Percentiles rank a stretch among this genome's conserved stretches.
These are phyloP conservation scores for Claviceps citrina DNA, from an alignment of 2,329 filamentous ascomycete genomes.

Conservation along the genomic window DNA sequence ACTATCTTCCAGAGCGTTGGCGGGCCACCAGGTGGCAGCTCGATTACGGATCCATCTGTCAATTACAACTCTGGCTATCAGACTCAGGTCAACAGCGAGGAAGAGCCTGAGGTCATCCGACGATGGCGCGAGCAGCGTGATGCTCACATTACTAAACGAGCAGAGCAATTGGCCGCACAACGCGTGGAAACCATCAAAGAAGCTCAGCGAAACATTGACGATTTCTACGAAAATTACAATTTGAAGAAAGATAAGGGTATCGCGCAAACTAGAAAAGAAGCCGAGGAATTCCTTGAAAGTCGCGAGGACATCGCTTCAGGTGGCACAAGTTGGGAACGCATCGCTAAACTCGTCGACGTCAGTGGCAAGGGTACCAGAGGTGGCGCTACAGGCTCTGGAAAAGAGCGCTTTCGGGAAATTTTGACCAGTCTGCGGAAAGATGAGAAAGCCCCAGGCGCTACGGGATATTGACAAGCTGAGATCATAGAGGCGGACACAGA, in stretches of 20 bases:
- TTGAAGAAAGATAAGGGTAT: constrained; percentile 92
- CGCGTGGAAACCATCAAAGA: constrained; percentile 77
- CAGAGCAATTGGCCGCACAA: constrained; percentile 67
- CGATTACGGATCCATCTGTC: constrained; percentile 58
- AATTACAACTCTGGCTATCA: constrained; percentile 47
- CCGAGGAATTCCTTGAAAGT: constrained; percentile 77
- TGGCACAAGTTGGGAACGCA: constrained; percentile 96
- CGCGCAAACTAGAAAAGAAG: constrained; percentile 75
- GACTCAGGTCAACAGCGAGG: constrained; percentile 48
- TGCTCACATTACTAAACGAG: constrained; percentile 65
- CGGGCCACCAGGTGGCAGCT: constrained; percentile 14
- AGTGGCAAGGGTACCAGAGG: constrained; percentile 84
- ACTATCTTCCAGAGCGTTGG: constrained; percentile 15
- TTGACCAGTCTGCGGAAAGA: constrained; percentile 82
- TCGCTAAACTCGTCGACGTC: constrained; percentile 91
- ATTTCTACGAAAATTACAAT: constrained; percentile 99
- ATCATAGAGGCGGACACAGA: neutral
- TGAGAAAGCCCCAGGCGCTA: constrained; percentile 61
- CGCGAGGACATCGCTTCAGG: constrained; percentile 88
- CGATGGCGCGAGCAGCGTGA: constrained; percentile 89
- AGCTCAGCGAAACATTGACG: constrained; percentile 87
- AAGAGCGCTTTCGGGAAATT: constrained; percentile 89
- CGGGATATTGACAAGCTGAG: constrained; percentile 42
- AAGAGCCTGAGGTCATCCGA: constrained; percentile 77
- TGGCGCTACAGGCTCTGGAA: constrained; percentile 77